Conservation (phyloP, 2,329 filamentous ascomycete species). For the Parastagonospora nodorum region DNA sequence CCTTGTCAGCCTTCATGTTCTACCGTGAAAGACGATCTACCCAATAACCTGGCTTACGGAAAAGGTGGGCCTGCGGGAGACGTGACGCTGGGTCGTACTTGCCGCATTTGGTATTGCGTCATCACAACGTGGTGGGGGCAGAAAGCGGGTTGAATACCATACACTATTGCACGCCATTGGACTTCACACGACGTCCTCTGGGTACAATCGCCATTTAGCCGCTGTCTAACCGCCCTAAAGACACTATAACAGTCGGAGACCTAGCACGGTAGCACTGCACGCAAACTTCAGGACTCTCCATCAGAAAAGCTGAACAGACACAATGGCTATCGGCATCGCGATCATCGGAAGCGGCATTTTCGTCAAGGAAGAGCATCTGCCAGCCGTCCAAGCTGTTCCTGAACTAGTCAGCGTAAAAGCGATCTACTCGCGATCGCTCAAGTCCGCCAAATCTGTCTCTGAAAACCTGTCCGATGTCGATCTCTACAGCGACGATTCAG, state of each 20-base stretch:
- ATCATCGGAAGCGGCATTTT: conserved; percentile 69
- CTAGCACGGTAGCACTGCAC: not conserved
- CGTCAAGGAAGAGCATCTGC: conserved; percentile 64
- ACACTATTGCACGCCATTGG: conserved; percentile 1
- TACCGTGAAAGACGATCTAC: not conserved
- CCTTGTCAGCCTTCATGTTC: too few species aligned
- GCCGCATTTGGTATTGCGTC: conserved; percentile 3
- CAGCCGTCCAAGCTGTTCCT: conserved; percentile 63
- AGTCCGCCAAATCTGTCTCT: conserved; percentile 55
- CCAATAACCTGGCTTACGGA: not conserved
- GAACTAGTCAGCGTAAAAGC: conserved; percentile 61
- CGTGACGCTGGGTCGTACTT: too few species aligned
- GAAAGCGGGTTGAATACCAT: not conserved
- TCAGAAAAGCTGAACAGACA: not conserved
- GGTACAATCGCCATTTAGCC: conserved; percentile 24
- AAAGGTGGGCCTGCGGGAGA: not conserved
- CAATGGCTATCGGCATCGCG: conserved; percentile 58
- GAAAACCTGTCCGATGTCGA: conserved; percentile 52
- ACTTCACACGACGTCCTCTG: not conserved
- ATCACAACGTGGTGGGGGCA: conserved; percentile 17
- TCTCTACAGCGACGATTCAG: conserved; percentile 63
- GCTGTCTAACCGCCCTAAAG: conserved; percentile 7
- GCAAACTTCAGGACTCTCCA: not conserved
- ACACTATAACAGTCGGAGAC: not conserved
- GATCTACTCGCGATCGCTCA: conserved; percentile 67